These are phyloP conservation scores for Craterostigma plantagineum DNA, from an alignment of 257 asterid species.

Conservation along the genomic window DNA sequence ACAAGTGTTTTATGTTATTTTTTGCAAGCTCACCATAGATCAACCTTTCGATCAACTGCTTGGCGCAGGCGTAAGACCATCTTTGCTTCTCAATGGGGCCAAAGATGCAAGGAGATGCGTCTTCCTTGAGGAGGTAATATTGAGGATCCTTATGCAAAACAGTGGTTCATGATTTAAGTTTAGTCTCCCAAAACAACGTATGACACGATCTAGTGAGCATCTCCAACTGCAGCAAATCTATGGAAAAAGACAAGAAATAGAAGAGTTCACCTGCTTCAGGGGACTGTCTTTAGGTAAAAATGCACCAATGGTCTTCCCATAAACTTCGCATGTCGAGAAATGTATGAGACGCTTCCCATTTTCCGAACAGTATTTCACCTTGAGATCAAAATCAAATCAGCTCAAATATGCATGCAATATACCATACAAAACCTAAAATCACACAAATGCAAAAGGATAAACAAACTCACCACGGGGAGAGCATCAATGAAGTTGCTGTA, in stretches of 20 bases:
- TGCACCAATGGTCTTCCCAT: constrained; percentile 74
- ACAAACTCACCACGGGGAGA: constrained; percentile 55
- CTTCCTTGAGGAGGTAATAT: constrained; percentile 41
- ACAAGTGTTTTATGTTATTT: not conserved
- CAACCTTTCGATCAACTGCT: constrained; percentile 62
- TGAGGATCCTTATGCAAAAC: constrained; percentile 36
- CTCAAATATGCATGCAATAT: too few relatives aligned
- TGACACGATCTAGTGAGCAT: too few relatives aligned
- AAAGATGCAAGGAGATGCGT: constrained; percentile 53
- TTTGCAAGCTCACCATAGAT: constrained; percentile 33
- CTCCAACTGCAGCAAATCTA: not conserved
- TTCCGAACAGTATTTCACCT: constrained; percentile 88
- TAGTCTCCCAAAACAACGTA: too few relatives aligned
- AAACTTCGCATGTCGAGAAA: constrained; percentile 84
- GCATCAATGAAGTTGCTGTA: constrained; percentile 92
- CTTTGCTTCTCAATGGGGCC: constrained; percentile 64
- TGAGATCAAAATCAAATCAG: not conserved
- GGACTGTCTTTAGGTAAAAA: constrained; percentile 78
- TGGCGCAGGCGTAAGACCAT: constrained; percentile 72
- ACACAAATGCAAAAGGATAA: too few relatives aligned
- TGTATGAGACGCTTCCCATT: constrained; percentile 80
- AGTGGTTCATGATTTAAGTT: too few relatives aligned
- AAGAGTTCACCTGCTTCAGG: constrained; percentile 41
- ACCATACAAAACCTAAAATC: too few relatives aligned
- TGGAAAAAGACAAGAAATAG: constrained; percentile 11